phyloP scores from a whole-genome alignment of 371 early-diverging fungal genomes.

The Batkoa obscura region DNA sequence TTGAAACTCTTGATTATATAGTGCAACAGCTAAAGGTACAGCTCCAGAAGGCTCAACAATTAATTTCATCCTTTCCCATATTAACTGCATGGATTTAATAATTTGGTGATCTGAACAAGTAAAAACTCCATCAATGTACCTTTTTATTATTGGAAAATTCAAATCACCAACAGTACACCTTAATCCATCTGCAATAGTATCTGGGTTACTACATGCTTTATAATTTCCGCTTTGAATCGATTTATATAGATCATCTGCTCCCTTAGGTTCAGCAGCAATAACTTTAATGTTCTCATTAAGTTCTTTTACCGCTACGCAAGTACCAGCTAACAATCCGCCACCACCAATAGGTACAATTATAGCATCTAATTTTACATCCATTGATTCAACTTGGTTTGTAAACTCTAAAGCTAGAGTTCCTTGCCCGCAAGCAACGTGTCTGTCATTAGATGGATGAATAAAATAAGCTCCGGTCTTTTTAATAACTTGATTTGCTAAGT shows the following conservation, averaged over 20 bases:
- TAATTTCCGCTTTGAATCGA: conserved; percentile 41
- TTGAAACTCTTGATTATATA: not conserved
- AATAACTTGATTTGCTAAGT: conserved; percentile 48
- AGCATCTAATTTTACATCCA: conserved; percentile 34
- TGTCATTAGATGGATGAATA: conserved; percentile 91
- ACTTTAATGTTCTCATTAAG: conserved; percentile 42
- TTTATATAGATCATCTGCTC: conserved; percentile 72
- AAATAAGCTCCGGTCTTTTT: conserved; percentile 49
- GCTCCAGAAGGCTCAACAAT: conserved; percentile 12
- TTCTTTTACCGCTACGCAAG: conserved; percentile 73
- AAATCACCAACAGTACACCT: conserved; percentile 84
- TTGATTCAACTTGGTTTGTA: conserved; percentile 22
- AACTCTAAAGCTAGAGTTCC: conserved; percentile 84
- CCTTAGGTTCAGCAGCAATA: conserved; percentile 76
- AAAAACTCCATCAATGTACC: conserved; percentile 56
- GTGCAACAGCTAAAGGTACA: not conserved
- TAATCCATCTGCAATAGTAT: conserved; percentile 89
- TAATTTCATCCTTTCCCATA: conserved; percentile 43
- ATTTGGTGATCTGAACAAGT: conserved; percentile 83
- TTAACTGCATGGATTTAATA: conserved; percentile 91
- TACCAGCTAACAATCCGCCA: conserved; percentile 79
- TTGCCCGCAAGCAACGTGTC: conserved; percentile 91
- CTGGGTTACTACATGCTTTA: conserved; percentile 49
- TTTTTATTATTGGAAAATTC: conserved; percentile 48
- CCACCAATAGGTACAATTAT: conserved; percentile 83